phyloP scores from a whole-genome alignment of 148 eudicot genomes.

The Amaranthus cruentus region DNA sequence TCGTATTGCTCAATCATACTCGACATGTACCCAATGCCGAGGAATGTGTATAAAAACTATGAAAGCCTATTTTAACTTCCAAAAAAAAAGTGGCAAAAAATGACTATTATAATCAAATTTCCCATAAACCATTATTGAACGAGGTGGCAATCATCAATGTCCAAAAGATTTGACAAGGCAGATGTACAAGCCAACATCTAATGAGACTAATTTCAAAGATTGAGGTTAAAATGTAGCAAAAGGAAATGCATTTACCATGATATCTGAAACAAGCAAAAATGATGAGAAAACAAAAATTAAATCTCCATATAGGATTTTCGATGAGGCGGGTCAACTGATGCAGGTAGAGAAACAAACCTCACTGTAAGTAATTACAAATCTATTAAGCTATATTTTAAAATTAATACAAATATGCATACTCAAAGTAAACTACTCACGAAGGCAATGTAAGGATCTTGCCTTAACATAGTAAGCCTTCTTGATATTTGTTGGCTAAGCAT shows the following conservation, averaged over 20 bases:
- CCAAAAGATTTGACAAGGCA: conserved; percentile 39
- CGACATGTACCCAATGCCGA: too few species aligned
- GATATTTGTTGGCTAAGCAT: too few species aligned
- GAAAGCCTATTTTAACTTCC: too few species aligned
- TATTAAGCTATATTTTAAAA: background rate
- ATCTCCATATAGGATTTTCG: conserved; percentile 78
- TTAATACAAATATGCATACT: too few species aligned
- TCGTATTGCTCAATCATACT: too few species aligned
- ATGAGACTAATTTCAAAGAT: background rate
- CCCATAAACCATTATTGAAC: too few species aligned
- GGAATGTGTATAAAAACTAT: too few species aligned
- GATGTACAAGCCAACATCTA: conserved; percentile 7
- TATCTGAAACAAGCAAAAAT: background rate
- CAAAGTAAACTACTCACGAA: too few species aligned
- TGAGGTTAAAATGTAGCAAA: background rate
- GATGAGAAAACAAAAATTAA: conserved; percentile 1
- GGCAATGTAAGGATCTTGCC: too few species aligned
- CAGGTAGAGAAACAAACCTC: conserved; percentile 59
- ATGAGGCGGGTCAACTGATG: conserved; percentile 66
- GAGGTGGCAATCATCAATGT: conserved; percentile 76
- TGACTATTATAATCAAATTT: too few species aligned
- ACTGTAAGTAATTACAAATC: conserved; percentile 35
- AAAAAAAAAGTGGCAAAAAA: too few species aligned
- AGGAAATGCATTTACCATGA: conserved; percentile 36
- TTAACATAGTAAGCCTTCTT: too few species aligned